Evolutionary conservation across 768 basidiomycete genomes (phyloP).

Genomic region (Leccinellum albellum): DNA sequence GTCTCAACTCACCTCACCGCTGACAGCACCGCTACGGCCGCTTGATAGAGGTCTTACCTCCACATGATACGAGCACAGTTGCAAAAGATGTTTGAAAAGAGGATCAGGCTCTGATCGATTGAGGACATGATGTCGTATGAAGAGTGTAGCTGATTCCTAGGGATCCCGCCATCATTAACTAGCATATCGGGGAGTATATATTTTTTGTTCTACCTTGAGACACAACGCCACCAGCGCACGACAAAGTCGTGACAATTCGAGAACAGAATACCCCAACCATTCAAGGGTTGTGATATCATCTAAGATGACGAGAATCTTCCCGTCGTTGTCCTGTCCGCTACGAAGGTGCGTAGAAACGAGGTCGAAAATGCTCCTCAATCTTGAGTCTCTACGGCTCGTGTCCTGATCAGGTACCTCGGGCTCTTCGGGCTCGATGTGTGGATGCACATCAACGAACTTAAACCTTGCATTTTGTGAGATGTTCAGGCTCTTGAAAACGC

Average conservation of each 20-base stretch:
- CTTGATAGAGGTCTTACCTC: conserved; percentile 70
- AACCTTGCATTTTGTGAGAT: conserved; percentile 39
- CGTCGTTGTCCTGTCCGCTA: conserved; percentile 2
- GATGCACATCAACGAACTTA: conserved; percentile 51
- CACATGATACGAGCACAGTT: conserved; percentile 64
- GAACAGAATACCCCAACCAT: conserved; percentile 60
- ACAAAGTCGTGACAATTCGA: conserved; percentile 53
- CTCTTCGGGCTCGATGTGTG: conserved; percentile 27
- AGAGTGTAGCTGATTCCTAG: conserved; percentile 50
- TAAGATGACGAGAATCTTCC: conserved; percentile 50
- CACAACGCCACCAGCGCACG: conserved; percentile 60
- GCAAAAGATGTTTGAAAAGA: conserved; percentile 54
- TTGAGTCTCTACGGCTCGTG: conserved; percentile 4
- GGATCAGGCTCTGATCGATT: conserved; percentile 56
- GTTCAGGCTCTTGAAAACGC: conserved; percentile 30
- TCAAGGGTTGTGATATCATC: conserved; percentile 67
- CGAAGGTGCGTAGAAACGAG: conserved; percentile 30
- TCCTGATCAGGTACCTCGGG: conserved; percentile 6
- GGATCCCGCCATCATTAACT: neutral
- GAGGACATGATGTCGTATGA: conserved; percentile 62
- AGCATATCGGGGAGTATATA: neutral
- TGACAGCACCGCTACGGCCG: conserved; percentile 73
- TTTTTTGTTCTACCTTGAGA: conserved; percentile 46
- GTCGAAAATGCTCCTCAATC: conserved; percentile 36
- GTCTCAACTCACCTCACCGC: conserved; percentile 56